These are phyloP conservation scores for Arctostaphylos glauca DNA, from an alignment of 148 eudicot species.

Conservation along the genomic window DNA sequence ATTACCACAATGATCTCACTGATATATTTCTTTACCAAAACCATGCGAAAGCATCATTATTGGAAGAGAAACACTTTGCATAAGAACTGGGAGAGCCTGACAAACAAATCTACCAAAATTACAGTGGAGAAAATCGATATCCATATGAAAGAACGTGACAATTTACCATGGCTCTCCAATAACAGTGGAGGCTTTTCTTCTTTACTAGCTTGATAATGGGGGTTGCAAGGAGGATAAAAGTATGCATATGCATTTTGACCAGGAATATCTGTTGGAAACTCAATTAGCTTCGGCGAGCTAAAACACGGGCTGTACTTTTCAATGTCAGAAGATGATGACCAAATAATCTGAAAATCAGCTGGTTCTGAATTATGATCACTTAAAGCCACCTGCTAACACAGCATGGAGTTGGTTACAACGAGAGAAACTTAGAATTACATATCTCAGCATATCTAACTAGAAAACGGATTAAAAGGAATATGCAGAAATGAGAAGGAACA, in stretches of 20 bases:
- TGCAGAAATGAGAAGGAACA: constrained; percentile 16
- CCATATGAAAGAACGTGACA: not conserved
- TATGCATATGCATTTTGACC: constrained; percentile 81
- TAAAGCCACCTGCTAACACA: constrained; percentile 51
- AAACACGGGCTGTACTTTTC: constrained; percentile 53
- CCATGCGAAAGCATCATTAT: not conserved
- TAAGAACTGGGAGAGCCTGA: not conserved
- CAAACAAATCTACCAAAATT: not conserved
- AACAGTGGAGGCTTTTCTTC: constrained; percentile 85
- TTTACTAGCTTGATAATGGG: constrained; percentile 50
- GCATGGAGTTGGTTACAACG: not conserved
- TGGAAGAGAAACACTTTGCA: not conserved
- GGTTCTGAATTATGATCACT: constrained; percentile 47
- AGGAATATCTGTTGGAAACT: constrained; percentile 74
- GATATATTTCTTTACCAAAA: not conserved
- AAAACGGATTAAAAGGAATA: not conserved
- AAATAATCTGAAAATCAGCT: constrained; percentile 51
- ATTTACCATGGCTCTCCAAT: constrained; percentile 79
- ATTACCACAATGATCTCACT: not conserved
- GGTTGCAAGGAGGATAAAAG: constrained; percentile 82
- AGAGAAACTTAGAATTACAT: not conserved
- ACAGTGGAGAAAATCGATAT: not conserved
- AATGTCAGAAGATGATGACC: constrained; percentile 74
- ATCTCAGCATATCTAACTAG: not conserved
- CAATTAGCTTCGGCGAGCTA: constrained; percentile 72